Base-by-base conservation (phyloP, 75 land plant species). In the Pinus taeda region DNA sequence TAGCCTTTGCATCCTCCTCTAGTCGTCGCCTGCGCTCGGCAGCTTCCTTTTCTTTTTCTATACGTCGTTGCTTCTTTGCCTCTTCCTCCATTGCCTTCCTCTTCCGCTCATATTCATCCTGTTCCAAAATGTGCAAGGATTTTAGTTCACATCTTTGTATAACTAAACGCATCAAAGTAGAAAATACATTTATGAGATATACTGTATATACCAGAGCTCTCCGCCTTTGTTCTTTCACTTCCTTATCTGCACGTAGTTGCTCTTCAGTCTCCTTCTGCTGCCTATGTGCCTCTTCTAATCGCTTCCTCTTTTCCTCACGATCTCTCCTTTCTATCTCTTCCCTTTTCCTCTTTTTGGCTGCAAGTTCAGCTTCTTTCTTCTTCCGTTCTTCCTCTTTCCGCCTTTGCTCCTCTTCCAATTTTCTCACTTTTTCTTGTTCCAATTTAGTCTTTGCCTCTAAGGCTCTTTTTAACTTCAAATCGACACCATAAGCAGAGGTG, bases 311-410 rank as follows among this genome's bases (percentile, higher is more conserved):
- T 49, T 81, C 83, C 70, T 89, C 92, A 39, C 88, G 88, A 58
- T 89, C 90, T 80, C 81, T 87, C 76, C 73, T 89, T 56, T 93
- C 95, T 59, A 82, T 85, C 59, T 88, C 94, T 75, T 96, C 97
- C 73, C 90, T 84, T 57, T 82, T 82, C 62, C 92, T 85, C 80
- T 94, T 94, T 76, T 80, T 93, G 37, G 81, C 84, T 59, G 85
- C 88, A 77, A 81, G 57, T 20, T 92, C 95, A 18, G 83, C 88
- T 66, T 88, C 95, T 74, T 86, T 97, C 77, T 85, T 97, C 85
- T 84, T 89, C 81, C 83, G 75, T 59, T 88, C 90, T 49, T 92
- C 95, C 80, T 96, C 93, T 76, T 90, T 90, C 57, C 70, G 81
- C 62, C 87, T 90, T 76, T 74, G 82, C 80, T 88, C 81, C 57